Evolutionary conservation across 768 basidiomycete species (phyloP), one percentile per base, ranked within the genome.

Genomic region (Trametes cingulata): DNA sequence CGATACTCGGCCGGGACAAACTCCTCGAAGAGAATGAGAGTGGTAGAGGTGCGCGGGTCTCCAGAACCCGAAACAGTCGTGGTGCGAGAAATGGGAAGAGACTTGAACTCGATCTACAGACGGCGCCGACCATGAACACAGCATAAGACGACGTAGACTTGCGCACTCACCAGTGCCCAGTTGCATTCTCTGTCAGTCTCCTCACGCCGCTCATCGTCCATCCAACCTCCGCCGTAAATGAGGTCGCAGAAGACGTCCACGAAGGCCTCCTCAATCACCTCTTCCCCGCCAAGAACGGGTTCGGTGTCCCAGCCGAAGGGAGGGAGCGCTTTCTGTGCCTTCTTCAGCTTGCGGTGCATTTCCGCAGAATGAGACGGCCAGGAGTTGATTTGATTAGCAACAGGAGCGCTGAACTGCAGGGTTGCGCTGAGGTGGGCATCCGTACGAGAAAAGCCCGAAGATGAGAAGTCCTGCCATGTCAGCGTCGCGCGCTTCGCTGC

Each of bases 241-340:
- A 93, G 74, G 70, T 92, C 90, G 64, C 88, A 90, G 68, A 91
- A 93, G 15, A 91, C 90, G 59, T 91, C 93, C 27, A 98, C 68
- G 71, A 98, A 98, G 1, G 89, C 82, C 72, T 94, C 93, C 70
- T 99, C 96, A 41, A 98, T 79, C 55, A 93, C 81, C 68, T 91
- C 91, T 65, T 93, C 90, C 10, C 76, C 74, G 6, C 90, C 92
- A 60, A 87, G 75, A 19, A 91, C 85, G 0, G 94, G 91, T 41
- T 88, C 87, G 0, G 92, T 96, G 68, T 97, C 93, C 91, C 94
- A 96, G 0, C 92, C 88, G 69, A 99, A 99, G 0, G 87, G 76
- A 1, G 93, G 93, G 22, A 96, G 78, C 1, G 82, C 65, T 70
- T 89, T 90, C 68, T 93, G 89, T 3, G 85, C 80, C 75, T 95